phyloP scores from a whole-genome alignment of 306 rosid species.

The Vigna unguiculata region DNA sequence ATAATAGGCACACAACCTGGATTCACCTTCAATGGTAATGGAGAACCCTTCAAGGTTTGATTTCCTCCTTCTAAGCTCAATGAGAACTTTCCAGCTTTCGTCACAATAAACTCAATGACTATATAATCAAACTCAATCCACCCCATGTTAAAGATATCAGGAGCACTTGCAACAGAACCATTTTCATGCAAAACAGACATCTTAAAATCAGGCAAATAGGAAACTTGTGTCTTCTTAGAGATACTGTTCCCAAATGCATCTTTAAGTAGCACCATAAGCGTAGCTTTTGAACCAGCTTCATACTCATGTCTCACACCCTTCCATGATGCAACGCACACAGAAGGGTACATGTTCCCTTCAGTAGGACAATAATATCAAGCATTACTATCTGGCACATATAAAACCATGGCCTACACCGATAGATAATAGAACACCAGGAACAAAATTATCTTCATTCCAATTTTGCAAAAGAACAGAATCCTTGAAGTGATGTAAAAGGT shows the following conservation, averaged over 20 bases:
- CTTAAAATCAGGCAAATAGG: slow-evolving; percentile 58
- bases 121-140: slow-evolving; percentile 78
- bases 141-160: slow-evolving; percentile 59
- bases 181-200: slow-evolving; percentile 56
- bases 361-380: slow-evolving; percentile 25
- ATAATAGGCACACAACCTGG: slow-evolving; percentile 81
- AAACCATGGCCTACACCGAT: too few species aligned
- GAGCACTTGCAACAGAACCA: slow-evolving; percentile 58
- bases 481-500: neutral
- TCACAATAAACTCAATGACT: slow-evolving; percentile 60
- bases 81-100: slow-evolving; percentile 67
- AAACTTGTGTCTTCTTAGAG: slow-evolving; percentile 55
- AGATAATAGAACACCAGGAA: too few species aligned
- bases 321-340: slow-evolving; percentile 83
- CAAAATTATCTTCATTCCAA: neutral
- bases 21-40: slow-evolving; percentile 72
- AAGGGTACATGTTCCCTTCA: slow-evolving; percentile 73
- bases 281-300: slow-evolving; percentile 74
- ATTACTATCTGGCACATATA: slow-evolving; percentile 27
- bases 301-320: slow-evolving; percentile 61
- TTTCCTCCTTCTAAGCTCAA: slow-evolving; percentile 67
- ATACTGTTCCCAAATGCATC: slow-evolving; percentile 90
- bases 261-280: slow-evolving; percentile 66
- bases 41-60: slow-evolving; percentile 73
- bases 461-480: slow-evolving; percentile 5